Evolutionary conservation across 345 rosid genomes (phyloP), one percentile per base, ranked within the genome.

Genomic region (Rubroshorea leprosula): DNA sequence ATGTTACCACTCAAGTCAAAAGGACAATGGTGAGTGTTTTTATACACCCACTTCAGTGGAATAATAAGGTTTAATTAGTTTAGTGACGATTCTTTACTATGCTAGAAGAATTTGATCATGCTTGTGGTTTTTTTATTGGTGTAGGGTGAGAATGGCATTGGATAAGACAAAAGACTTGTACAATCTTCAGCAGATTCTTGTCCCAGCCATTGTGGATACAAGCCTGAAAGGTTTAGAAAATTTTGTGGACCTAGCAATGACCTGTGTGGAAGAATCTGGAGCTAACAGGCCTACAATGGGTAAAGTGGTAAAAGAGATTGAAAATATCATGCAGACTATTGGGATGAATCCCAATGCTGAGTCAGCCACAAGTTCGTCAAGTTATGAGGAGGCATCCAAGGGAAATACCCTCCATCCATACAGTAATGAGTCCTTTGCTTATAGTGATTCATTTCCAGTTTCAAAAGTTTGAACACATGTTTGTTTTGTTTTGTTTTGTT

Each of bases 1-100:
- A 90, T 58, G 71, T 94, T 47, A 80, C 90, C 24, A 90, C 99
- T 70, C 93, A 90, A 79, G 97, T 94, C 6, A 94, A 94, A 67
- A 96, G 99, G 63, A 94, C 97, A 48, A 81, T 87, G 99, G 99
- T 85, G 45, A 79, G 88, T 68, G 44, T 14, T 52, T 47, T 18
- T n/a, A n/a, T n/a, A n/a, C n/a, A n/a, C n/a, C n/a, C n/a, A n/a
- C n/a, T n/a, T n/a, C n/a, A n/a, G n/a, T n/a, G n/a, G n/a, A n/a
- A n/a, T n/a, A n/a, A n/a, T n/a, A 8, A n/a, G n/a, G n/a, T n/a
- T n/a, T n/a, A n/a, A n/a, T n/a, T n/a, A n/a, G n/a, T n/a, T n/a
- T n/a, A n/a, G n/a, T n/a, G n/a, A n/a, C n/a, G n/a, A n/a, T n/a
- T n/a, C n/a, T n/a, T n/a, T n/a, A n/a, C n/a, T n/a, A n/a, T n/a